Conservation (phyloP, 805 yeast genomes). For the Saccharomycopsis schoenii region DNA sequence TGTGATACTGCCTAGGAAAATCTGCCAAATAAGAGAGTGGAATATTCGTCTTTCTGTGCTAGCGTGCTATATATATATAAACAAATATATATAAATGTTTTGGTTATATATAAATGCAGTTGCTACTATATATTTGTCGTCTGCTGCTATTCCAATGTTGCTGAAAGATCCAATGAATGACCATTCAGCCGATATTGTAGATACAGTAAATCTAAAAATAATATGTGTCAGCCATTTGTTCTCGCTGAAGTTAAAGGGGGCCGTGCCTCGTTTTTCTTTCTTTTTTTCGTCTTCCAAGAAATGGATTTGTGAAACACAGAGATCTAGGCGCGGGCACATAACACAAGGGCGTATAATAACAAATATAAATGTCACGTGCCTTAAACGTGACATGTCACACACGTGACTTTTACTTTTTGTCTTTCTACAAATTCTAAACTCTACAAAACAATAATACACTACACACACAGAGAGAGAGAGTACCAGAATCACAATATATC, state of each 20-base stretch:
- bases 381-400: background rate
- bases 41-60: no score
- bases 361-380: background rate
- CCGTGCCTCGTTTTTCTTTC: background rate
- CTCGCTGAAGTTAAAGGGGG: background rate
- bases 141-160: background rate
- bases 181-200: background rate
- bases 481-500: no score
- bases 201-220: background rate
- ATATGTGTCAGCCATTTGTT: background rate
- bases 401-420: background rate
- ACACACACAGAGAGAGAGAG: no score
- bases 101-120: background rate
- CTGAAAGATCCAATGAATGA: background rate
- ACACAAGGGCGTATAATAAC: background rate
- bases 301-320: background rate
- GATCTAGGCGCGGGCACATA: background rate
- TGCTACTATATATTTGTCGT: background rate
- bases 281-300: background rate
- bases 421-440: no score
- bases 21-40: background rate
- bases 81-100: no score
- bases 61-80: no score
- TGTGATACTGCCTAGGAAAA: no score
- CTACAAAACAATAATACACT: no score